phyloP scores from a whole-genome alignment of 495 filamentous ascomycete species.

The Bacidia rubella region DNA sequence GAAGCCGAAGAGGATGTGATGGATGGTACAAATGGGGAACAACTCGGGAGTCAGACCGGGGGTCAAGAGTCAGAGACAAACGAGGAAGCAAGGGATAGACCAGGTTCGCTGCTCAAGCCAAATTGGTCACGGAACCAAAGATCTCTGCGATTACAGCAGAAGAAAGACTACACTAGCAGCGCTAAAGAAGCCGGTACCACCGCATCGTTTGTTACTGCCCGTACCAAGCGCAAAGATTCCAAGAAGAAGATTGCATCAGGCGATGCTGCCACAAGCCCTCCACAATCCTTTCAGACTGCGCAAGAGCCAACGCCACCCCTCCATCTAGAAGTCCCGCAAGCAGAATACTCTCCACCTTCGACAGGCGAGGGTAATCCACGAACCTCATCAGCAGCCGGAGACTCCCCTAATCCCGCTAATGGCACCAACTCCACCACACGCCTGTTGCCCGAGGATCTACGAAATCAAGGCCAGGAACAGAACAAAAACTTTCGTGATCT shows the following conservation, averaged over 20 bases:
- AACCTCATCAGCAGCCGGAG: background rate
- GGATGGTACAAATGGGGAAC: slow-evolving; percentile 8
- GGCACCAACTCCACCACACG: slow-evolving; percentile 5
- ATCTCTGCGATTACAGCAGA: background rate
- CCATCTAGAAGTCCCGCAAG: background rate
- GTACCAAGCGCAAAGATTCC: background rate
- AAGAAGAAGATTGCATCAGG: background rate
- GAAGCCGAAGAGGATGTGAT: background rate
- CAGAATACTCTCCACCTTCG: background rate
- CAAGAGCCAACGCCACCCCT: background rate
- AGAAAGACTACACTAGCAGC: background rate
- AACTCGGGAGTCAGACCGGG: slow-evolving; percentile 14
- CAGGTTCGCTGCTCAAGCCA: background rate
- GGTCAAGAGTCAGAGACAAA: slow-evolving; percentile 12
- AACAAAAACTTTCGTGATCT: background rate
- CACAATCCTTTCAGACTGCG: slow-evolving; percentile 9
- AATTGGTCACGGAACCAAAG: background rate
- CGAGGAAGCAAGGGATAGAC: background rate
- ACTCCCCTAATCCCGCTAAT: background rate
- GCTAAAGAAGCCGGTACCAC: background rate
- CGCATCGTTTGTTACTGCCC: slow-evolving; percentile 10
- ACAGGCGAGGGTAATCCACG: background rate
- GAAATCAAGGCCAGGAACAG: background rate
- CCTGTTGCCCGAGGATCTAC: slow-evolving; percentile 3
- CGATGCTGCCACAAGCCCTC: background rate